A percentile compares a stretch with the other conserved stretches of the same genome.
These are phyloP conservation scores for Alternaria ethzedia DNA, from an alignment of 2,329 filamentous ascomycete species.

Conservation along the genomic window DNA sequence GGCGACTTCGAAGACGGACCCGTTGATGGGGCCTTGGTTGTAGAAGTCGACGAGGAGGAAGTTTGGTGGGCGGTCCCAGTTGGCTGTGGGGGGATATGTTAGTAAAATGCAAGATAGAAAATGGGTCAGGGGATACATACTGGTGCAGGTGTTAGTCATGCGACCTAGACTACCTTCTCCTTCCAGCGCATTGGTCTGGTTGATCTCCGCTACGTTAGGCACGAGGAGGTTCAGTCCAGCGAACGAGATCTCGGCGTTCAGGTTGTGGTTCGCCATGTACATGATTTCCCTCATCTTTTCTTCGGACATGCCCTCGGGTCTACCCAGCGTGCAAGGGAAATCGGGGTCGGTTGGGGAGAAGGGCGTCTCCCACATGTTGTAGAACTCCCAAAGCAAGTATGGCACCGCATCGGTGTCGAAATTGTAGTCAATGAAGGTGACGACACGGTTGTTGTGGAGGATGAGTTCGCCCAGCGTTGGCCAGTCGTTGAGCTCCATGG, in stretches of 20 bases:
- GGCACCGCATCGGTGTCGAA: conserved; percentile 80
- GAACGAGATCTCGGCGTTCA: conserved; percentile 72
- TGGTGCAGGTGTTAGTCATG: conserved; percentile 41
- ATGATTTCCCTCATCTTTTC: conserved; percentile 65
- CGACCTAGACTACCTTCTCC: conserved; percentile 44
- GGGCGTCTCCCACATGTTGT: conserved; percentile 89
- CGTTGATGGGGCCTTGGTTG: conserved; percentile 44
- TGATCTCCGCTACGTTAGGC: conserved; percentile 45
- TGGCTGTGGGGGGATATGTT: conserved; percentile 19
- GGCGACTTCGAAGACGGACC: conserved; percentile 50
- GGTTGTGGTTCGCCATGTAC: conserved; percentile 91
- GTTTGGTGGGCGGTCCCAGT: conserved; percentile 48
- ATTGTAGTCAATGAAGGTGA: conserved; percentile 51
- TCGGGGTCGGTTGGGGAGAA: conserved; percentile 73
- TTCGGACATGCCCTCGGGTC: conserved; percentile 70
- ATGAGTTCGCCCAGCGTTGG: conserved; percentile 74
- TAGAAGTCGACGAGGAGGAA: conserved; percentile 53
- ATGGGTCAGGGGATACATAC: conserved; percentile 30
- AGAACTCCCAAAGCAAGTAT: conserved; percentile 88
- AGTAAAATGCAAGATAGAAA: background rate
- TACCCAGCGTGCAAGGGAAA: conserved; percentile 81
- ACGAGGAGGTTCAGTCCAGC: conserved; percentile 41
- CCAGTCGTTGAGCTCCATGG: conserved; percentile 82
- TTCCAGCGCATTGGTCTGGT: conserved; percentile 43
- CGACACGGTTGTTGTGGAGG: conserved; percentile 44